phyloP scores from a whole-genome alignment of 176 grass and related monocot species.

The Leersia perrieri region DNA sequence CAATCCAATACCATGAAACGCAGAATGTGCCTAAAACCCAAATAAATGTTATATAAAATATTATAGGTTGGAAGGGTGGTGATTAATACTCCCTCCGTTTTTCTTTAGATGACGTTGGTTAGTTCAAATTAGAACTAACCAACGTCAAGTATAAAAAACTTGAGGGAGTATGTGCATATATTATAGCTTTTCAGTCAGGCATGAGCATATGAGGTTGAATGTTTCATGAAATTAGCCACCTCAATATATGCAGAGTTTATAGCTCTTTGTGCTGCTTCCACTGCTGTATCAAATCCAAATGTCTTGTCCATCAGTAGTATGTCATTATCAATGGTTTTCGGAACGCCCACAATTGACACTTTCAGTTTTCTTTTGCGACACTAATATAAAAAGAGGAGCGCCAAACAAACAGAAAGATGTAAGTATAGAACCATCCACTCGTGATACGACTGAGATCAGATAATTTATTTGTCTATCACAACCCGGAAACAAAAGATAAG shows the following conservation, averaged over 20 bases:
- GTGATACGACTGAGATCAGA: background rate
- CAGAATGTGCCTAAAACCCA: slow-evolving; percentile 70
- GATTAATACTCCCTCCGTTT: too few species aligned
- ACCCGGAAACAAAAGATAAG: background rate
- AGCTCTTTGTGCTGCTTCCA: slow-evolving; percentile 94
- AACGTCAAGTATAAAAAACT: too few species aligned
- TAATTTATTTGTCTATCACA: slow-evolving; percentile 6
- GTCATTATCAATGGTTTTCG: slow-evolving; percentile 99
- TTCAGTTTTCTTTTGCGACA: slow-evolving; percentile 88
- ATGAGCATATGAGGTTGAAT: background rate
- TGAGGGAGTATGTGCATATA: background rate
- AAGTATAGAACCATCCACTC: slow-evolving; percentile 16
- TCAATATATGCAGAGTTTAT: slow-evolving; percentile 99
- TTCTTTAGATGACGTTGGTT: too few species aligned
- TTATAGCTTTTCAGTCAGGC: slow-evolving; percentile 2
- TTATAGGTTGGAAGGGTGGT: too few species aligned
- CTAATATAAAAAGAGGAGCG: slow-evolving; percentile 29
- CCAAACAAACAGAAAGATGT: background rate
- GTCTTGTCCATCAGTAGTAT: slow-evolving; percentile 98
- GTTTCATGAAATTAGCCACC: slow-evolving; percentile 47
- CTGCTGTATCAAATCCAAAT: slow-evolving; percentile 97
- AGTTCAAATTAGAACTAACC: too few species aligned
- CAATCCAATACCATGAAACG: slow-evolving; percentile 91
- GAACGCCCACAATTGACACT: slow-evolving; percentile 77
- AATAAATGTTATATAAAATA: slow-evolving; percentile 17